phyloP scores from a whole-genome alignment of 768 basidiomycete species.

The Collybia sordida region DNA sequence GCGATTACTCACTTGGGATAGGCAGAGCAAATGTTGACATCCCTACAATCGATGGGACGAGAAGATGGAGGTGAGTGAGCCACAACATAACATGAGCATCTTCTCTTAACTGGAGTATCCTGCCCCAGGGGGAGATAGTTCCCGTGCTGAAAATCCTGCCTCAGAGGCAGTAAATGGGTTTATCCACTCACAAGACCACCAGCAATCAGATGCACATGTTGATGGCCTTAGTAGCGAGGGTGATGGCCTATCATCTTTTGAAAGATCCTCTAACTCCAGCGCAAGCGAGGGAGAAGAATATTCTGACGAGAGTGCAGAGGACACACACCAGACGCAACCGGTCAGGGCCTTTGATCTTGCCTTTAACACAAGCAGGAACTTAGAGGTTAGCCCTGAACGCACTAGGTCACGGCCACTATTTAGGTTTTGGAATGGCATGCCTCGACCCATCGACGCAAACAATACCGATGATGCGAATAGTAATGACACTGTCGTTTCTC shows the following conservation, averaged over 20 bases:
- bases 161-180: neutral
- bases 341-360: neutral
- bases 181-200: neutral
- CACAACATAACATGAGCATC: slow-evolving; percentile 2
- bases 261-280: slow-evolving; percentile 33
- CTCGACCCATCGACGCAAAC: neutral
- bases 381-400: neutral
- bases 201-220: neutral
- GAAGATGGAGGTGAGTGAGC: slow-evolving; percentile 1
- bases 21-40: slow-evolving; percentile 34
- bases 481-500: neutral
- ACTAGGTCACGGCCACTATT: slow-evolving; percentile 3
- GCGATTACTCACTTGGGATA: slow-evolving; percentile 9
- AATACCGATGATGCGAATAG: neutral
- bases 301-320: slow-evolving; percentile 10
- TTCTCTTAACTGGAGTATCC: slow-evolving; percentile 5
- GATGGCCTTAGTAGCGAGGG: slow-evolving; percentile 13
- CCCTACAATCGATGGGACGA: slow-evolving; percentile 7
- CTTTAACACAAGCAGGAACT: neutral
- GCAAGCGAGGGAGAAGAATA: slow-evolving; percentile 20
- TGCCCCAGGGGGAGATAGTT: no score
- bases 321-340: slow-evolving; percentile 10
- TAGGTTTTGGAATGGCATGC: neutral
- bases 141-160: slow-evolving; percentile 3
- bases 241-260: slow-evolving; percentile 36